Percentiles rank a stretch among this genome's conserved stretches.
These are phyloP conservation scores for Pseudonitzschia multiseries DNA, from an alignment of 108 stramenopile genomes.

Conservation along the genomic window DNA sequence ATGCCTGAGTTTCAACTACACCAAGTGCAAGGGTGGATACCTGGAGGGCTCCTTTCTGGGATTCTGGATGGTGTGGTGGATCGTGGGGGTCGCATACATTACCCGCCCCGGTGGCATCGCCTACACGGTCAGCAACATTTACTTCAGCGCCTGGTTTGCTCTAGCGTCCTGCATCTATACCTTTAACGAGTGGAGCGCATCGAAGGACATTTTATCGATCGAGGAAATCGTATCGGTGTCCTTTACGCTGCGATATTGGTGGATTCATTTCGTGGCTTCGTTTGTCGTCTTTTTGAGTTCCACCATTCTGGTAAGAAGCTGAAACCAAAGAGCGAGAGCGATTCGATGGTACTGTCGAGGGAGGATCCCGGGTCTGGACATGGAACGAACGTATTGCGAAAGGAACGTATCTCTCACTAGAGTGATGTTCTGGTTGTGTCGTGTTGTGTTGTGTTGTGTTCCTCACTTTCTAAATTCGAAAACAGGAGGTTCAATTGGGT, in stretches of 20 bases:
- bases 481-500: conserved; percentile 6
- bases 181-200: conserved; percentile 58
- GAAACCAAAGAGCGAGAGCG: not conserved
- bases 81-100: conserved; percentile 39
- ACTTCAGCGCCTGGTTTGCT: conserved; percentile 56
- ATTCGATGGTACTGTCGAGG: not conserved
- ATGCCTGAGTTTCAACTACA: conserved; percentile 42
- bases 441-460: not conserved
- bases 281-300: conserved; percentile 46
- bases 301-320: conserved; percentile 7
- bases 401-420: not conserved
- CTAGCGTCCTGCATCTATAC: conserved; percentile 45
- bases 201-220: conserved; percentile 60
- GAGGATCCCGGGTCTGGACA: not conserved
- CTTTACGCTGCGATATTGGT: conserved; percentile 60
- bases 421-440: conserved; percentile 12
- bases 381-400: not conserved
- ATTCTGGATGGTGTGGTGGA: conserved; percentile 50
- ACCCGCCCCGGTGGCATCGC: conserved; percentile 55
- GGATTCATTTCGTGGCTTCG: conserved; percentile 45
- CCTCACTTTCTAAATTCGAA: not conserved
- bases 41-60: conserved; percentile 62
- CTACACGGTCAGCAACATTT: conserved; percentile 56
- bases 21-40: conserved; percentile 55
- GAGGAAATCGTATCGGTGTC: conserved; percentile 57